Conservation (phyloP, 1,284 basidiomycete genomes). For the Calocybe gambosa region DNA sequence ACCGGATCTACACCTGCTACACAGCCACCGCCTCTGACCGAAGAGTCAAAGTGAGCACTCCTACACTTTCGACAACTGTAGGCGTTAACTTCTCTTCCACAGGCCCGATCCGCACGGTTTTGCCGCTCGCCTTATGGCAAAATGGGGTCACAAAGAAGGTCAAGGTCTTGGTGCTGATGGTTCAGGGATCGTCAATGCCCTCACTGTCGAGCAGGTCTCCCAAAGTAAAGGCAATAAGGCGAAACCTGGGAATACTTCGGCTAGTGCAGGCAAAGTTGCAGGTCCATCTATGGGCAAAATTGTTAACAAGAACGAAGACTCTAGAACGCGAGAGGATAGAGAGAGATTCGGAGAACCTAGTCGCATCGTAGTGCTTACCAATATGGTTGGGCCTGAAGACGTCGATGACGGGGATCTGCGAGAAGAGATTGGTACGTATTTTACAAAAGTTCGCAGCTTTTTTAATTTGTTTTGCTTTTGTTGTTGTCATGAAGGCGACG, state of each 20-base stretch:
- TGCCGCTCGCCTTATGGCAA: constrained; percentile 79
- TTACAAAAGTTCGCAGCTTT: constrained; percentile 8
- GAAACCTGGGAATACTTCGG: constrained; percentile 23
- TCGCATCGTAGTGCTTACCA: constrained; percentile 81
- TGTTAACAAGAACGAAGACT: constrained; percentile 81
- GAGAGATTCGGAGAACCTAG: constrained; percentile 84
- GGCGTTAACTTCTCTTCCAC: constrained; percentile 7
- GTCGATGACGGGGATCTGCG: constrained; percentile 80
- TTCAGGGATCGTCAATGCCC: constrained; percentile 81
- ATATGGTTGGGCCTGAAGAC: constrained; percentile 80
- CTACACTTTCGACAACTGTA: neutral
- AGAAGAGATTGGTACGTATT: constrained; percentile 73
- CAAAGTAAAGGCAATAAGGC: constrained; percentile 32
- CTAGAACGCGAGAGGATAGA: constrained; percentile 63
- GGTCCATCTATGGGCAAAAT: constrained; percentile 76
- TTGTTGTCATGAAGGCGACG: constrained; percentile 53
- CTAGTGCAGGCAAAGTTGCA: constrained; percentile 29
- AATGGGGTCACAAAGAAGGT: constrained; percentile 92
- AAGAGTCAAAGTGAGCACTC: constrained; percentile 15
- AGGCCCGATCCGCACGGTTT: constrained; percentile 68
- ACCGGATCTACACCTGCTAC: constrained; percentile 33
- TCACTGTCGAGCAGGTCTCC: constrained; percentile 68
- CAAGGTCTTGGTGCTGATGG: constrained; percentile 83
- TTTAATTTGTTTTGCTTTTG: constrained; percentile 3
- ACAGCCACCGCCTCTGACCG: constrained; percentile 19